Conservation (phyloP, 2,329 filamentous ascomycete genomes). For the Aspergillus ibericus region DNA sequence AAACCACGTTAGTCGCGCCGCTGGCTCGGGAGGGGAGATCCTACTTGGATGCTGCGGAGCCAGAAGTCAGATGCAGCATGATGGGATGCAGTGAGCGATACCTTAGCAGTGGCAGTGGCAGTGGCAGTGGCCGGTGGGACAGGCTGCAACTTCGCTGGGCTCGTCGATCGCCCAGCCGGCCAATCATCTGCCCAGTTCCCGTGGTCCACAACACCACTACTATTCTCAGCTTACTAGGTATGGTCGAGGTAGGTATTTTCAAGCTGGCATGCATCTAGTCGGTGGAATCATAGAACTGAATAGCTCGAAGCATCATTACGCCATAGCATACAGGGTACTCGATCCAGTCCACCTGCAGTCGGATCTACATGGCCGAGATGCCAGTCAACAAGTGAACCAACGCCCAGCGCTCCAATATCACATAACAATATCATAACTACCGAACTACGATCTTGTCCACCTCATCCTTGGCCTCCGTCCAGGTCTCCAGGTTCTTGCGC, state of each 20-base stretch:
- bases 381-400: not conserved
- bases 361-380: not conserved
- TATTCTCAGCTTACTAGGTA: too few species aligned
- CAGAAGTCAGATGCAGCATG: too few species aligned
- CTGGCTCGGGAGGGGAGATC: not conserved
- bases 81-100: too few species aligned
- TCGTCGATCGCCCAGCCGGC: too few species aligned
- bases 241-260: too few species aligned
- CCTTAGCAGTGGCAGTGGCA: too few species aligned
- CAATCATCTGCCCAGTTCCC: too few species aligned
- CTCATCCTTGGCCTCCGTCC: conserved; percentile 86
- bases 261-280: too few species aligned
- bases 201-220: too few species aligned
- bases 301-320: not conserved
- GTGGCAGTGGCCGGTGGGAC: too few species aligned
- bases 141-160: too few species aligned
- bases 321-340: not conserved
- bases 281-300: too few species aligned
- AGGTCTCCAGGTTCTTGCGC: conserved; percentile 83
- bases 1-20: not conserved
- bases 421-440: conserved; percentile 18
- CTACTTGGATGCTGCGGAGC: not conserved
- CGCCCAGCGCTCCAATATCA: conserved; percentile 3
- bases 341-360: not conserved
- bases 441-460: conserved; percentile 74